A percentile compares a stretch with the other conserved stretches of the same genome.
phyloP scores from a whole-genome alignment of 371 early-diverging fungal genomes.

The Haplosporangium sp. region DNA sequence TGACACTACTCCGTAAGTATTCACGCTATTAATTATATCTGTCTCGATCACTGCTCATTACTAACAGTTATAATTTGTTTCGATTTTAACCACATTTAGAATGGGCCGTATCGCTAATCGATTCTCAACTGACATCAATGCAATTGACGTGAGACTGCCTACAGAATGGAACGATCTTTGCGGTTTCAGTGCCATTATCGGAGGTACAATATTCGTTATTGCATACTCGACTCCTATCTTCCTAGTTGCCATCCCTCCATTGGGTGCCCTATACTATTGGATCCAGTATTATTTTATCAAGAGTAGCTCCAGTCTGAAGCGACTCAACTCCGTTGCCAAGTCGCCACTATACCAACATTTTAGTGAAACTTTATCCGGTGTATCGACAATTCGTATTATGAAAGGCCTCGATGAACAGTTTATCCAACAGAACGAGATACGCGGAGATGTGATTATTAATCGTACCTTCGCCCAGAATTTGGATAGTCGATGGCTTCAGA shows the following conservation, averaged over 20 bases:
- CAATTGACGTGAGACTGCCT: conserved; percentile 72
- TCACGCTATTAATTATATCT: conserved; percentile 21
- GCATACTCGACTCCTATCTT: conserved; percentile 74
- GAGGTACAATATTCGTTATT: conserved; percentile 73
- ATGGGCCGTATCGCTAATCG: conserved; percentile 90
- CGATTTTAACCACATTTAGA: neutral
- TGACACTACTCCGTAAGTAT: conserved; percentile 84
- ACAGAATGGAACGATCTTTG: conserved; percentile 27
- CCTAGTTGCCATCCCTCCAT: conserved; percentile 66
- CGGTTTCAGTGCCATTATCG: conserved; percentile 57
- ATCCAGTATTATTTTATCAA: conserved; percentile 79
- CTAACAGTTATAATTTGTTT: neutral
- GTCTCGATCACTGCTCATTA: conserved; percentile 30
- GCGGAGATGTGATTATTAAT: conserved; percentile 54
- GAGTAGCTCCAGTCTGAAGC: conserved; percentile 82
- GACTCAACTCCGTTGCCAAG: conserved; percentile 82
- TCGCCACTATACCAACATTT: conserved; percentile 93
- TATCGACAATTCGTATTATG: conserved; percentile 84
- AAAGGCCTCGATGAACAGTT: conserved; percentile 64
- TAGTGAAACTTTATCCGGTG: conserved; percentile 83
- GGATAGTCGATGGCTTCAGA: conserved; percentile 88
- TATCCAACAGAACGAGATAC: conserved; percentile 55
- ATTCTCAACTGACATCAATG: conserved; percentile 89
- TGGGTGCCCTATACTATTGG: conserved; percentile 68
- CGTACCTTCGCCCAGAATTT: conserved; percentile 68